phyloP scores from a whole-genome alignment of 2,329 filamentous ascomycete genomes.

The Dactylellina haptotyla region DNA sequence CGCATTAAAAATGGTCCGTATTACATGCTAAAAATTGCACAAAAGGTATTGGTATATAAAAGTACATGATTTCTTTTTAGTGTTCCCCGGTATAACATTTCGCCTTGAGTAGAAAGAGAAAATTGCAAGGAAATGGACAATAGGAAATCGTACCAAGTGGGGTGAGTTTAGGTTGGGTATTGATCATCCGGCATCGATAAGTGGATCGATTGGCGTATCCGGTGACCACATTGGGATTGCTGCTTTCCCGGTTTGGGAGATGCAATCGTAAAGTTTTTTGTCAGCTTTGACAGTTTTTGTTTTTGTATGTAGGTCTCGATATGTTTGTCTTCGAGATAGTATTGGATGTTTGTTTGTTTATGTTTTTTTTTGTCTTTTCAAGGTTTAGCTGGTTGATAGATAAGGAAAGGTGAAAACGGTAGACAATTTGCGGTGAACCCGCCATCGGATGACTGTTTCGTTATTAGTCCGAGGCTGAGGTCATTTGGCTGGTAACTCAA shows the following conservation, averaged over 20 bases:
- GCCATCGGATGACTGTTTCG: slow-evolving; percentile 33
- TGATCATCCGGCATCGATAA: background rate
- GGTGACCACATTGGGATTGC: background rate
- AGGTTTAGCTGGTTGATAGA: slow-evolving; percentile 12
- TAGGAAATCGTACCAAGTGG: slow-evolving; percentile 23
- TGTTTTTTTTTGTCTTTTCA: slow-evolving; percentile 29
- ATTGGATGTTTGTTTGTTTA: slow-evolving; percentile 22
- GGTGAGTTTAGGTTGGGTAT: background rate
- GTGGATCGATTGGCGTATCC: background rate
- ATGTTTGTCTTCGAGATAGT: background rate
- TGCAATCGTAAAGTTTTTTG: background rate
- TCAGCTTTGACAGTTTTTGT: background rate
- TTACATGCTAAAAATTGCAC: slow-evolving; percentile 34
- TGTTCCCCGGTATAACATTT: slow-evolving; percentile 21
- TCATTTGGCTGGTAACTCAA: slow-evolving; percentile 11
- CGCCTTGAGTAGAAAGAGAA: slow-evolving; percentile 6
- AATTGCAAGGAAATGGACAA: slow-evolving; percentile 6
- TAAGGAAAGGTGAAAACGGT: slow-evolving; percentile 28
- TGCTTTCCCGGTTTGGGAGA: background rate
- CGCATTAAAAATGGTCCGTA: slow-evolving; percentile 38
- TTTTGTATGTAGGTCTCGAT: slow-evolving; percentile 14
- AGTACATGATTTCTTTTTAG: slow-evolving; percentile 43
- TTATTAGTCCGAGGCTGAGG: slow-evolving; percentile 41
- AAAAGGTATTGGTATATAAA: slow-evolving; percentile 35
- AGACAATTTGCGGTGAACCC: slow-evolving; percentile 21